Conservation (phyloP, 331 rosid genomes). For the Malus hybrid region DNA sequence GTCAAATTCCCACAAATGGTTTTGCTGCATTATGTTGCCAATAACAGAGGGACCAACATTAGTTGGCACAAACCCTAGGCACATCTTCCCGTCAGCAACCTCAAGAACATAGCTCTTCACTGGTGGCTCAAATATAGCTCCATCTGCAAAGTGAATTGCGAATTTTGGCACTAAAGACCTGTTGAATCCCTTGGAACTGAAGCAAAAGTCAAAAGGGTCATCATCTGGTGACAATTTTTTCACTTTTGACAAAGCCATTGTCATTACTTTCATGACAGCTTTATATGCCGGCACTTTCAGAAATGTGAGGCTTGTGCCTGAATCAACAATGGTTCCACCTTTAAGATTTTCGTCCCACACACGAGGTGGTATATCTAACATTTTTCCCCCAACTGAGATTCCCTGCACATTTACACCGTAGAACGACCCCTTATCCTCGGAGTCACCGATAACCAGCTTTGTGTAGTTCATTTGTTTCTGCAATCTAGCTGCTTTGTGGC, state of each 20-base stretch:
- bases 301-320: conserved; percentile 51
- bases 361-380: conserved; percentile 38
- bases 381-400: conserved; percentile 33
- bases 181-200: conserved; percentile 23
- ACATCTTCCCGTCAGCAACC: conserved; percentile 19
- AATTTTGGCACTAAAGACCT: conserved; percentile 34
- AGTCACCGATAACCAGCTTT: conserved; percentile 17
- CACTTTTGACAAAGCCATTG: not conserved
- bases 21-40: conserved; percentile 83
- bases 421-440: conserved; percentile 1
- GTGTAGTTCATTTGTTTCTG: conserved; percentile 19
- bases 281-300: conserved; percentile 36
- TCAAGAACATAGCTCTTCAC: conserved; percentile 55
- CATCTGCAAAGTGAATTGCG: conserved; percentile 54
- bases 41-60: conserved; percentile 22
- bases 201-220: conserved; percentile 42
- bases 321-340: conserved; percentile 64
- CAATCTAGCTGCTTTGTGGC: not conserved
- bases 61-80: conserved; percentile 43
- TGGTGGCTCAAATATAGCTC: conserved; percentile 55
- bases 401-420: conserved; percentile 48
- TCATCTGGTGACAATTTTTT: not conserved
- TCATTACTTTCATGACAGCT: conserved; percentile 22
- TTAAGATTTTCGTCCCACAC: conserved; percentile 33
- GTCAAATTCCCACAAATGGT: conserved; percentile 68